These are phyloP conservation scores for Conticribra guillardii DNA, from an alignment of 108 stramenopile genomes.

Conservation along the genomic window DNA sequence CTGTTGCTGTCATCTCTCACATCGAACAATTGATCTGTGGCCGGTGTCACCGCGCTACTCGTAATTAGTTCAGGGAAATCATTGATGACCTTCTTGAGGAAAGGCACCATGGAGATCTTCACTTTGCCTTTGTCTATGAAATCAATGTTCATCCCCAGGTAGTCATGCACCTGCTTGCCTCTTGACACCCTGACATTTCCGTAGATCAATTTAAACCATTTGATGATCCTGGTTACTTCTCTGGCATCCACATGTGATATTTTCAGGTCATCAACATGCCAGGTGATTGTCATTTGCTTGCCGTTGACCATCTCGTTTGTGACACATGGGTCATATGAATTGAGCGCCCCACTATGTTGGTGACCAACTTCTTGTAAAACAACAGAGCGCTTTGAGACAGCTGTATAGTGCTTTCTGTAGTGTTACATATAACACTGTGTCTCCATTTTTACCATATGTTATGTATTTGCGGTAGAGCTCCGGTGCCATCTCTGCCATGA, in stretches of 20 bases:
- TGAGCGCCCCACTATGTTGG: neutral
- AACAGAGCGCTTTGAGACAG: neutral
- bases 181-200: constrained; percentile 9
- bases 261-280: constrained; percentile 1
- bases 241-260: constrained; percentile 3
- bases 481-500: constrained; percentile 15
- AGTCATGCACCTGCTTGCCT: neutral
- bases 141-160: neutral
- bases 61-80: neutral
- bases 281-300: neutral
- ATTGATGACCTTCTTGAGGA: neutral
- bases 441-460: constrained; percentile 8
- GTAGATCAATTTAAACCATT: constrained; percentile 2
- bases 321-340: constrained; percentile 27
- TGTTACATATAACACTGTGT: constrained; percentile 37
- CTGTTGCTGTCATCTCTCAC: neutral
- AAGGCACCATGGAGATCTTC: neutral
- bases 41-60: neutral
- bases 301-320: neutral
- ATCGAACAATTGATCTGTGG: neutral
- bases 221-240: constrained; percentile 32
- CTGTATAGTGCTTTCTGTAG: constrained; percentile 45
- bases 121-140: neutral
- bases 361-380: neutral
- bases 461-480: constrained; percentile 26